A percentile compares a stretch with the other conserved stretches of the same genome.
phyloP scores from a whole-genome alignment of 257 asterid species.

The Fraxinus excelsior region DNA sequence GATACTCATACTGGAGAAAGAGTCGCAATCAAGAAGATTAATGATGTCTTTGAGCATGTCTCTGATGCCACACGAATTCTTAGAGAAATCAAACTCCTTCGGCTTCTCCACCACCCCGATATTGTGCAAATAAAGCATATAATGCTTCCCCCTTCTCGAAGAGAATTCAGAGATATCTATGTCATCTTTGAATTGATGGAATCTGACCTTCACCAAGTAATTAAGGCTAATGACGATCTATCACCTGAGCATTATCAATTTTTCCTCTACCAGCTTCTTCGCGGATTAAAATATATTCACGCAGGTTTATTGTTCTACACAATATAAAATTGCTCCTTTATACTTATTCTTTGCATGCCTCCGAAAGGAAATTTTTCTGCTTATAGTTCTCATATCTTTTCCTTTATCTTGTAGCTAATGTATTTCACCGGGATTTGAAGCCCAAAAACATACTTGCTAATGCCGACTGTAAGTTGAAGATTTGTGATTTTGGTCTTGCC shows the following conservation, averaged over 20 bases:
- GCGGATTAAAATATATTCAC: constrained; percentile 86
- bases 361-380: neutral
- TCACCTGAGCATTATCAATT: constrained; percentile 93
- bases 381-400: constrained; percentile 21
- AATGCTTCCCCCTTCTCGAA: constrained; percentile 96
- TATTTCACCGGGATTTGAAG: constrained; percentile 92
- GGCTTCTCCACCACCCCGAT: constrained; percentile 90
- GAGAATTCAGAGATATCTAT: constrained; percentile 89
- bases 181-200: constrained; percentile 96
- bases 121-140: constrained; percentile 91
- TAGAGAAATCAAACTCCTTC: constrained; percentile 94
- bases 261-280: constrained; percentile 92
- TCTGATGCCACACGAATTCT: constrained; percentile 96
- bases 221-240: constrained; percentile 89
- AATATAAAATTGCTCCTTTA: neutral
- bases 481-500: constrained; percentile 97
- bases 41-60: constrained; percentile 95
- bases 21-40: constrained; percentile 93
- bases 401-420: constrained; percentile 59
- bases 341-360: neutral
- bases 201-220: constrained; percentile 98
- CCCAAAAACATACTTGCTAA: constrained; percentile 97
- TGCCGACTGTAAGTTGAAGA: constrained; percentile 97
- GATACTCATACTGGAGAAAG: constrained; percentile 87
- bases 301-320: constrained; percentile 49